These are phyloP conservation scores for Whalleya microplaca DNA, from an alignment of 2,329 filamentous ascomycete species.

Conservation along the genomic window DNA sequence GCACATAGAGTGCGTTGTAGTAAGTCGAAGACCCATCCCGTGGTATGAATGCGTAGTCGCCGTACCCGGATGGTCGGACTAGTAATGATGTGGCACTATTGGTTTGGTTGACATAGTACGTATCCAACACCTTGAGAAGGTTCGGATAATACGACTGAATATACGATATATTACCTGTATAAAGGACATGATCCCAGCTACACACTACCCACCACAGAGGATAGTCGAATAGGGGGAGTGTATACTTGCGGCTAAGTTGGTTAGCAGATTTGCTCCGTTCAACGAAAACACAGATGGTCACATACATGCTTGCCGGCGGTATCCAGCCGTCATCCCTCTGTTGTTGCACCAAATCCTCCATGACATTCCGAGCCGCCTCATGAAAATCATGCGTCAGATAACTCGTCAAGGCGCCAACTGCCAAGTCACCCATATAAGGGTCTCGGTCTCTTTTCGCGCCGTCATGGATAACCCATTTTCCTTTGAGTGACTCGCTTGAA, in stretches of 20 bases:
- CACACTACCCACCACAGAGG: slow-evolving; percentile 57
- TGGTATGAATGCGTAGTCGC: slow-evolving; percentile 56
- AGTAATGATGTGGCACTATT: slow-evolving; percentile 45
- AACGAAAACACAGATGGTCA: neutral
- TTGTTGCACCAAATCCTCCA: slow-evolving; percentile 53
- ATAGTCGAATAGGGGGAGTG: slow-evolving; percentile 54
- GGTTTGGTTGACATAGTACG: slow-evolving; percentile 49
- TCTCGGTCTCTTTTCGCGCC: slow-evolving; percentile 57
- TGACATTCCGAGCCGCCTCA: slow-evolving; percentile 48
- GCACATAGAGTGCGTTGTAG: slow-evolving; percentile 55
- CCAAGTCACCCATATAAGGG: slow-evolving; percentile 57
- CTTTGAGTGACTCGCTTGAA: slow-evolving; percentile 46
- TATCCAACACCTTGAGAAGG: slow-evolving; percentile 47
- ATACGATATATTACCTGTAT: slow-evolving; percentile 51
- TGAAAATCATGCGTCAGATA: slow-evolving; percentile 51
- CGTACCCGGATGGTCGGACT: slow-evolving; percentile 48
- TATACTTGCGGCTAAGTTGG: slow-evolving; percentile 45
- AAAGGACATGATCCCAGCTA: slow-evolving; percentile 52
- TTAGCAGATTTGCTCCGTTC: neutral
- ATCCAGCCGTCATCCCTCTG: slow-evolving; percentile 57
- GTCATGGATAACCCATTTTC: slow-evolving; percentile 52
- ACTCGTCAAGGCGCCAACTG: slow-evolving; percentile 50
- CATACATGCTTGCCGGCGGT: slow-evolving; percentile 55
- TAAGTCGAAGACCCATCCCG: slow-evolving; percentile 53
- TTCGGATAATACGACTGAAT: slow-evolving; percentile 45